Base-by-base conservation (phyloP, 2,329 filamentous ascomycete species). In the Cryphonectria parasitica region DNA sequence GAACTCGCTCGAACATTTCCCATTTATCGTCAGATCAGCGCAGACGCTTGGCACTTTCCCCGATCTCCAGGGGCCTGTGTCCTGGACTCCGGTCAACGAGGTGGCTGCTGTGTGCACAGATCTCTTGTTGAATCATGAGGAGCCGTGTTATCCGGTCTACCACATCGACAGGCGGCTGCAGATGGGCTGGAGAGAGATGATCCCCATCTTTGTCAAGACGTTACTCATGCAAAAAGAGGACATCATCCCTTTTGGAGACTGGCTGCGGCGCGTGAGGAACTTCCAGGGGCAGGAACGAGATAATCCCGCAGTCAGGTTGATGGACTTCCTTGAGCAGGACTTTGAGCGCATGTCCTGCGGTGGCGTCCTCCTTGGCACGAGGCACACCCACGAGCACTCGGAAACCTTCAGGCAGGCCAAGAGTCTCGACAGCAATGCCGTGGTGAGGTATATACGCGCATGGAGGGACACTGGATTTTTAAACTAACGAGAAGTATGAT, bases 1-100 rank as follows among this genome's bases (percentile, higher is more conserved):
- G 87, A 89, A 89, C 73, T 77, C 82, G 0, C 78, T 79, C 34
- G 86, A 88, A 74, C 85, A 88, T 73, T 76, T 88, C 11, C 73
- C 79, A 0, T 86, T 86, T 73, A 67, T 88, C 39, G 73, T 87
- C 67, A 87, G 86, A 76, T 84, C 82, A 0, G 81, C 82, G 0
- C 84, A 87, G 74, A 83, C 81, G 0, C 73, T 87, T 0, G 75
- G 77, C 0, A 78, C 75, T 0, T 72, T 84, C 11, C 85, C 86
- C 0, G 77, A 81, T 34, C 72, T 86, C 8, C 67, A 76, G 0
- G 84, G 83, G 1, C 64, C 65, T 4, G 68, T 86, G 2, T 81
- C 70, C 17, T 87, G 85, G 85, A 80, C 76, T 0, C 84, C 85
- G 0, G 85, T 86, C 7, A 78, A 87, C 45, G 72, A 75, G 52